Evolutionary conservation across 768 basidiomycete genomes (phyloP), one percentile per base, ranked within the genome.

Genomic region (Tricholomella constricta): DNA sequence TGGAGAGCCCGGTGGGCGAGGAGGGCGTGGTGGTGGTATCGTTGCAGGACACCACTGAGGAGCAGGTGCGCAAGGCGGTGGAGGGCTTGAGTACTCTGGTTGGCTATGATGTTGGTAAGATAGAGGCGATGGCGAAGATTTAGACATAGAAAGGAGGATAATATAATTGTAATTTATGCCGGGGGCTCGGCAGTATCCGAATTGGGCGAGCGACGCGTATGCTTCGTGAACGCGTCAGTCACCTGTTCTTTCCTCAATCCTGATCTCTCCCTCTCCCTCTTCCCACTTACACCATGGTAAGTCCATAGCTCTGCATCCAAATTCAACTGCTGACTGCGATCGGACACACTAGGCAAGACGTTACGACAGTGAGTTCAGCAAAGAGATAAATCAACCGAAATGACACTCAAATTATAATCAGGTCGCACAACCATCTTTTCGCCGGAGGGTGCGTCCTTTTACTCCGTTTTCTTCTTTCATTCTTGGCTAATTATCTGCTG

Each of bases 361-460:
- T 78, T 96, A 96, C 71, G 94, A 96, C 70, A 95, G 94, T 95
- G 71, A 74, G 91, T 78, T 23, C 23, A 55, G 47, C 43, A 25
- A 4, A 17, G 15, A 7, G n/a, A 8, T 15, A n/a, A 10, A 43
- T n/a, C 7, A 15, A 27, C 19, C 52, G 54, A 53, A 31, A 60
- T 58, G 51, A 32, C 65, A 47, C 31, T 25, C 55, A 48, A 52
- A 65, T 63, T 65, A 38, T 53, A 45, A 68, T 64, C 72, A 91
- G 88, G 87, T 74, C 88, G 94, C 62, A 99, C 95, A 61, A 98
- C 96, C 56, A 98, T 97, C 76, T 98, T 98, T 84, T 98, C 95
- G 48, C 96, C 96, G 29, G 96, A 99, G 75, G 96, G 96, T 88
- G 68, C 54, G 77, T 66, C 23, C 25, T 47, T 45, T 43, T 23